Evolutionary conservation across 2,329 filamentous ascomycete species (phyloP), one percentile per base, ranked within the genome.

Genomic region (Fusarium humuli): DNA sequence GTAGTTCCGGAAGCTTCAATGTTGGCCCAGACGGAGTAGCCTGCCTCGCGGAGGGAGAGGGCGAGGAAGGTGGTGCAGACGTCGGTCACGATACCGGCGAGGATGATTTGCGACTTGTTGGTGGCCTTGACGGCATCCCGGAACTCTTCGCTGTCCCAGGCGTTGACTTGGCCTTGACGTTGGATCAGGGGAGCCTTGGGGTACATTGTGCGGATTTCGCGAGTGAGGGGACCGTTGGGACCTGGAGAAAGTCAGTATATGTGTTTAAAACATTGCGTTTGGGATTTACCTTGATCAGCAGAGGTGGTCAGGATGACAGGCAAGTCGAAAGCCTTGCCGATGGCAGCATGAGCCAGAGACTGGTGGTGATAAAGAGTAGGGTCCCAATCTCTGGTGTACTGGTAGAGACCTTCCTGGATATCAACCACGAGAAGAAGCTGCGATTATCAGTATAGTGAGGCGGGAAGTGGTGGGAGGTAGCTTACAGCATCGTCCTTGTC

Each of bases 41-140:
- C 92, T 45, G 88, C 90, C 16, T 89, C 86, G 37, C 90, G 84
- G 7, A 94, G 87, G 1, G 90, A 91, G n/a, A 94, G 84, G 0
- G 92, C 90, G 8, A 92, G 84, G 82, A 94, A 94, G 1, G 91
- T 83, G 23, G 90, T 92, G 84, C 90, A 93, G 62, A 94, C 91
- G 77, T 94, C 92, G 1, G 92, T 94, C 4, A 88, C 86, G 73
- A 94, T 92, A 10, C 92, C 91, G 5, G 84, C 91, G 18, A 94
- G 79, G 75, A 94, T 91, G 73, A 94, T 82, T 77, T 94, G 92
- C 30, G 84, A 88, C 77, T 88, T 90, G 61, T 87, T 87, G 6
- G 90, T 87, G 3, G 90, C 90, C 68, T 84, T 80, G 65, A 94
- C 84, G 3, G 92, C 91, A 3, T 82, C 83, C 37, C 86, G 85